phyloP scores from a whole-genome alignment of 352 stramenopile species.

The Blastocystis sp. region DNA sequence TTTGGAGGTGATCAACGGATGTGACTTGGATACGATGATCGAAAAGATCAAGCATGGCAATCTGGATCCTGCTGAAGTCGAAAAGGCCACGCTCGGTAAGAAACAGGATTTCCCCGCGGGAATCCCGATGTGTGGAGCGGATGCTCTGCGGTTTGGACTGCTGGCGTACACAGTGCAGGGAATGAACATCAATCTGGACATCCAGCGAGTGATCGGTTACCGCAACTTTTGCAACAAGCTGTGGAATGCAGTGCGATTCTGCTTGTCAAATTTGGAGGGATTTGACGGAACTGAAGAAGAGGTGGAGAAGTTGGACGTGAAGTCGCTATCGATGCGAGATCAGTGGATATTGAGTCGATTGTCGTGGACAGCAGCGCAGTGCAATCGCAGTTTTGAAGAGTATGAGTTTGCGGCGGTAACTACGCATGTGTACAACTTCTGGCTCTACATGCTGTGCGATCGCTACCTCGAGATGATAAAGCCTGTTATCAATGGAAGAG shows the following conservation, averaged over 20 bases:
- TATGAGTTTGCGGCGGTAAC: slow-evolving; percentile 93
- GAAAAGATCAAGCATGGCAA: slow-evolving; percentile 88
- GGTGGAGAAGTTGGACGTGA: slow-evolving; percentile 66
- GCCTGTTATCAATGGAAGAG: slow-evolving; percentile 84
- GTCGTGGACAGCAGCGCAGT: slow-evolving; percentile 69
- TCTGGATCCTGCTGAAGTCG: slow-evolving; percentile 87
- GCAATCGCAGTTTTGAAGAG: slow-evolving; percentile 77
- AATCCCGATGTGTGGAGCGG: slow-evolving; percentile 92
- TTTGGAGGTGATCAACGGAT: slow-evolving; percentile 93
- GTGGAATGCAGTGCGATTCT: slow-evolving; percentile 97
- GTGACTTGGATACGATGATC: slow-evolving; percentile 83
- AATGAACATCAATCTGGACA: slow-evolving; percentile 98
- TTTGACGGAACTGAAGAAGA: slow-evolving; percentile 64
- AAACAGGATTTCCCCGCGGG: slow-evolving; percentile 91
- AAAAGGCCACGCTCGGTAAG: slow-evolving; percentile 88
- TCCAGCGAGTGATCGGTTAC: slow-evolving; percentile 95
- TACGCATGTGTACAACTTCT: slow-evolving; percentile 90
- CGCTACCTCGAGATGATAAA: slow-evolving; percentile 99
- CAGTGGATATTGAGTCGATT: slow-evolving; percentile 78
- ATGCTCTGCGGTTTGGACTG: slow-evolving; percentile 93
- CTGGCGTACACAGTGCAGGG: slow-evolving; percentile 85
- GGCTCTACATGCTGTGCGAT: slow-evolving; percentile 95
- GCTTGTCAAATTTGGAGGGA: slow-evolving; percentile 87
- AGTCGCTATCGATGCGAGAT: slow-evolving; percentile 72
- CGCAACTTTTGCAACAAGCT: slow-evolving; percentile 99